A percentile compares a stretch with the other conserved stretches of the same genome.
Conservation (phyloP, 1,139 yeast genomes). For the Suhomyces yuchorum region DNA sequence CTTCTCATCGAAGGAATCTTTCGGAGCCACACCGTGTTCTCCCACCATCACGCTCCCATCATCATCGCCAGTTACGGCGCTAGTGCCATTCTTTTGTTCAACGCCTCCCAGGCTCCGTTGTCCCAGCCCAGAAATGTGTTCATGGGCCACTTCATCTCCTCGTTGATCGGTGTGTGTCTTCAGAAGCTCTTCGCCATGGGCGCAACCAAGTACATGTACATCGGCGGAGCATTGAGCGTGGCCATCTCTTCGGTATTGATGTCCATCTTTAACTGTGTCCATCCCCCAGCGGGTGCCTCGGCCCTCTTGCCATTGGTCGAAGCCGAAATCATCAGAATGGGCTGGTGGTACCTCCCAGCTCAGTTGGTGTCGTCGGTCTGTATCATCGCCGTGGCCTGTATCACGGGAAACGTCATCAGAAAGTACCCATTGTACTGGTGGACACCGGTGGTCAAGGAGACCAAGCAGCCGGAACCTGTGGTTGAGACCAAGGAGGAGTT, state of each 20-base stretch:
- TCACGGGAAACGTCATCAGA: slow-evolving; percentile 58
- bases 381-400: slow-evolving; percentile 53
- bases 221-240: slow-evolving; percentile 63
- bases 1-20: slow-evolving; percentile 54
- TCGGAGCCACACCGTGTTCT: slow-evolving; percentile 47
- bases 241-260: slow-evolving; percentile 57
- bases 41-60: slow-evolving; percentile 49
- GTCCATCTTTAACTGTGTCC: slow-evolving; percentile 61
- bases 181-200: slow-evolving; percentile 51
- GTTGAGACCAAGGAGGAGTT: neutral
- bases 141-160: slow-evolving; percentile 56
- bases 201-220: slow-evolving; percentile 54
- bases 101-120: slow-evolving; percentile 57
- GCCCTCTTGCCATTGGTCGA: slow-evolving; percentile 63
- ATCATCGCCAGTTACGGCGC: slow-evolving; percentile 69
- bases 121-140: slow-evolving; percentile 69
- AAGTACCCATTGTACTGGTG: slow-evolving; percentile 68
- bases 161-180: slow-evolving; percentile 57
- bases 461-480: slow-evolving; percentile 5
- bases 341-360: slow-evolving; percentile 71
- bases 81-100: slow-evolving; percentile 62
- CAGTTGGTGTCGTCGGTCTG: slow-evolving; percentile 55
- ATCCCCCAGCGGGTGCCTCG: slow-evolving; percentile 78
- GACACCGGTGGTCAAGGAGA: slow-evolving; percentile 39
- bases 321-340: slow-evolving; percentile 46